Conservation (phyloP, 139 green algal genomes). For the Coelastrella sp. region DNA sequence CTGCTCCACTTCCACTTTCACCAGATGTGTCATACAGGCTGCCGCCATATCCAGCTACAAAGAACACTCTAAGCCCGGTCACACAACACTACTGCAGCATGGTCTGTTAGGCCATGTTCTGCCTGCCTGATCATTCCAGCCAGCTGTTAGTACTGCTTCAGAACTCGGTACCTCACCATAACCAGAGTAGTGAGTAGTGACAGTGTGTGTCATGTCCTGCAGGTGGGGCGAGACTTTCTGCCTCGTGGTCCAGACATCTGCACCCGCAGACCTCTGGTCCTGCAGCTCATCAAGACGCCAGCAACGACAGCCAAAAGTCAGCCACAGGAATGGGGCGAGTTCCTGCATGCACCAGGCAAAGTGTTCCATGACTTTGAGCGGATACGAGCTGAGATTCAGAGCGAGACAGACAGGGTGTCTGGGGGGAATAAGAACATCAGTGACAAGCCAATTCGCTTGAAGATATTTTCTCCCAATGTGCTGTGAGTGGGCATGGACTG, state of each 20-base stretch:
- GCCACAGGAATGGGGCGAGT: constrained; percentile 96
- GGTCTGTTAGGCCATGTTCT: too few relatives aligned
- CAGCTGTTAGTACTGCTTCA: not conserved
- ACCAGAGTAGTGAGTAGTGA: not conserved
- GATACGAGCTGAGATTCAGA: constrained; percentile 84
- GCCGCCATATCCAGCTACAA: too few relatives aligned
- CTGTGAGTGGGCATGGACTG: constrained; percentile 69
- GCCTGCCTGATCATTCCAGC: too few relatives aligned
- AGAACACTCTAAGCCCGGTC: too few relatives aligned
- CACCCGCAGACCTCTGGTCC: constrained; percentile 86
- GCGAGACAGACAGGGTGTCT: constrained; percentile 91
- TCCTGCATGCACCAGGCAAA: constrained; percentile 92
- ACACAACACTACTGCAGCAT: too few relatives aligned
- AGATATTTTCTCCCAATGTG: constrained; percentile 94
- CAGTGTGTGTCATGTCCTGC: not conserved
- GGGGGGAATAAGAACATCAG: constrained; percentile 94
- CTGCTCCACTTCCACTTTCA: too few relatives aligned
- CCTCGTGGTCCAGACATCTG: constrained; percentile 88
- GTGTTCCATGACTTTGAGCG: constrained; percentile 93
- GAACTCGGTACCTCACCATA: not conserved
- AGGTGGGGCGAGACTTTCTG: constrained; percentile 93
- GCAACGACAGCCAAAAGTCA: not conserved
- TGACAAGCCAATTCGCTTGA: constrained; percentile 96
- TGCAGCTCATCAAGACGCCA: constrained; percentile 88
- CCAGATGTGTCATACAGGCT: too few relatives aligned